These are phyloP conservation scores for Didymella segeticola DNA, from an alignment of 2,329 filamentous ascomycete genomes.

Conservation along the genomic window DNA sequence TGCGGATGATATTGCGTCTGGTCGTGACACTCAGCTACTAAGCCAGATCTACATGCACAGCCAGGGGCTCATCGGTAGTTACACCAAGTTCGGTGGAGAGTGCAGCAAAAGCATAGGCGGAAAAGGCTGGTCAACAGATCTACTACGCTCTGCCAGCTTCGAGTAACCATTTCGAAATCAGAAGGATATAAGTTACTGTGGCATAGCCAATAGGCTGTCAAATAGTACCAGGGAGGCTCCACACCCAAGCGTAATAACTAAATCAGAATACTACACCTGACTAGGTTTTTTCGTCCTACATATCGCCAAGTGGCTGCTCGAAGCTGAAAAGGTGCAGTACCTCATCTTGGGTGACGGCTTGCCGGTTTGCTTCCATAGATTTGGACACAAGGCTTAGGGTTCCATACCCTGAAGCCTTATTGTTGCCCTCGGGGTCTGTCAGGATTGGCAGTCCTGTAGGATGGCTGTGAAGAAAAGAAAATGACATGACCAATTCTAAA, in stretches of 20 bases:
- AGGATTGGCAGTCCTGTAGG: neutral
- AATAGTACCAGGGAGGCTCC: too few species aligned
- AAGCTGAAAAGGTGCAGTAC: too few species aligned
- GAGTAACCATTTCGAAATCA: too few species aligned
- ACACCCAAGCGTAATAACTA: too few species aligned
- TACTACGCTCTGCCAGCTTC: too few species aligned
- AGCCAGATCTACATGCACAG: neutral
- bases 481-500: neutral
- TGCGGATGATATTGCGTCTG: neutral
- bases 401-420: neutral
- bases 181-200: too few species aligned
- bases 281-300: too few species aligned
- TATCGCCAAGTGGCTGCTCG: too few species aligned
- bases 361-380: neutral
- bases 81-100: neutral
- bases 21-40: neutral
- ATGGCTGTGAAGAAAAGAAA: neutral
- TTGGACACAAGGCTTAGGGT: neutral
- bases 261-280: too few species aligned
- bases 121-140: conserved; percentile 8
- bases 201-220: too few species aligned
- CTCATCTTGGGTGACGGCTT: neutral
- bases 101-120: neutral
- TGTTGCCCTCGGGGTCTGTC: neutral
- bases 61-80: neutral